Conservation (phyloP, 495 filamentous ascomycete genomes). For the Xylaria scruposa region DNA sequence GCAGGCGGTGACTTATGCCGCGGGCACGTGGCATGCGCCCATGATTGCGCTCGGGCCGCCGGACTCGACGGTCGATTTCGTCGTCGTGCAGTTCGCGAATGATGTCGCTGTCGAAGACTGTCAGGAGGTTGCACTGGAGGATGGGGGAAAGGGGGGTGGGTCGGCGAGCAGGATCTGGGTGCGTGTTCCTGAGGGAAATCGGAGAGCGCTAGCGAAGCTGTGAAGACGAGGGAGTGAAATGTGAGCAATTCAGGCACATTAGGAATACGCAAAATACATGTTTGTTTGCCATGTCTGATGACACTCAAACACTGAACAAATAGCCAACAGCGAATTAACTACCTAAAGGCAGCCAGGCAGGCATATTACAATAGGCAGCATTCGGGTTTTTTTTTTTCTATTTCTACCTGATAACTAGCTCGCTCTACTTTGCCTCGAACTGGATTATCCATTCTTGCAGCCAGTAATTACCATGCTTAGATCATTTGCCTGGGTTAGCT, state of each 20-base stretch:
- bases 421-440: background rate
- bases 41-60: constrained; percentile 80
- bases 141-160: constrained; percentile 36
- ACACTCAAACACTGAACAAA: too few relatives aligned
- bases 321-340: too few relatives aligned
- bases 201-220: constrained; percentile 13
- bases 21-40: constrained; percentile 96
- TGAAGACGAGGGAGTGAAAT: constrained; percentile 3
- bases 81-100: constrained; percentile 88
- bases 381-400: background rate
- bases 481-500: too few relatives aligned
- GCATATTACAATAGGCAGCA: background rate
- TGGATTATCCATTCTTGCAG: background rate
- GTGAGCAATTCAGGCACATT: background rate
- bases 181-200: constrained; percentile 45
- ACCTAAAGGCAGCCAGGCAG: background rate
- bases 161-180: constrained; percentile 39
- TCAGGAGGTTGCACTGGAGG: constrained; percentile 71
- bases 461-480: background rate
- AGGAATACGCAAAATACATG: background rate
- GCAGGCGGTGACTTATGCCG: constrained; percentile 89
- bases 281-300: too few relatives aligned
- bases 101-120: constrained; percentile 86
- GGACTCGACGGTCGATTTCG: constrained; percentile 72
- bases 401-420: background rate